These are phyloP conservation scores for Spiraea crenata DNA, from an alignment of 331 rosid genomes.

Conservation along the genomic window DNA sequence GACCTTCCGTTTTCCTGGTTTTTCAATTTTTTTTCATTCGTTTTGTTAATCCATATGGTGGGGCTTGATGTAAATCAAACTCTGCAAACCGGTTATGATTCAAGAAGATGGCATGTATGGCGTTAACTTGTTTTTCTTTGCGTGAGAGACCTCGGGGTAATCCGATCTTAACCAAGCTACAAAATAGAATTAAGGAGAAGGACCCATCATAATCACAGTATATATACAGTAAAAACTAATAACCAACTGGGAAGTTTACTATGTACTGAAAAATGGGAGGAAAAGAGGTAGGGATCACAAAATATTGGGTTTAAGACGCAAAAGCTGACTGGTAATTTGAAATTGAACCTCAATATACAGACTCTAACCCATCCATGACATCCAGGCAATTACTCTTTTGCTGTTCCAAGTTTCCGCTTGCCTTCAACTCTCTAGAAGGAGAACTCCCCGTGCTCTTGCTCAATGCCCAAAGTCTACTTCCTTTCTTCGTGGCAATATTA, in stretches of 20 bases:
- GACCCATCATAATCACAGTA: background rate
- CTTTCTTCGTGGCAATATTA: constrained; percentile 31
- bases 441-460: constrained; percentile 68
- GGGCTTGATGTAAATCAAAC: too few relatives aligned
- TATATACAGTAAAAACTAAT: constrained; percentile 9
- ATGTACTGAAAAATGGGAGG: background rate
- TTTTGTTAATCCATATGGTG: too few relatives aligned
- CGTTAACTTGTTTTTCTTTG: too few relatives aligned
- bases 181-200: too few relatives aligned
- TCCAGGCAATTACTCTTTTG: constrained; percentile 39
- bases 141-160: too few relatives aligned
- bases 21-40: too few relatives aligned
- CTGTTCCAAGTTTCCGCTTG: constrained; percentile 20
- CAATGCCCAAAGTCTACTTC: constrained; percentile 22
- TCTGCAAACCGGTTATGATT: too few relatives aligned
- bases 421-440: constrained; percentile 37
- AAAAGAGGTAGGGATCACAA: background rate
- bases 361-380: constrained; percentile 56
- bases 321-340: background rate
- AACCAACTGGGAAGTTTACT: constrained; percentile 4
- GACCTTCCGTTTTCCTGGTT: too few relatives aligned
- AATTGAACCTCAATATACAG: background rate
- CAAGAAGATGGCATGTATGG: too few relatives aligned
- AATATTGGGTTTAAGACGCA: constrained; percentile 1
- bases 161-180: too few relatives aligned